Evolutionary conservation across 2,329 filamentous ascomycete species (phyloP), one percentile per base, ranked within the genome.

Genomic region (Trichoderma semiorbis): DNA sequence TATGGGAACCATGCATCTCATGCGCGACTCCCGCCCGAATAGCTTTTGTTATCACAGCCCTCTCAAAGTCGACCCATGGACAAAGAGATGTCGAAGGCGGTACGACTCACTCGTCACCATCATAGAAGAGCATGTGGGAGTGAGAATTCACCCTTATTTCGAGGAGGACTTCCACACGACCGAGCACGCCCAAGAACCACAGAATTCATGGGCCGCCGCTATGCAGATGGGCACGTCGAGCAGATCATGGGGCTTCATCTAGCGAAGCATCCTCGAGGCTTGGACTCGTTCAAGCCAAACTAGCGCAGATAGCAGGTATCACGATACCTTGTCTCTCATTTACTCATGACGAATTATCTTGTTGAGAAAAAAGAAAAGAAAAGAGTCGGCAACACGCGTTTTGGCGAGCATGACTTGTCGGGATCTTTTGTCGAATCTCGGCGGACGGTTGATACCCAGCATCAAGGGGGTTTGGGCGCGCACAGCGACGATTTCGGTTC

Each of bases 161-260:
- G 83, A 84, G 60, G 83, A 84, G 71, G 82, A 84, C 67, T 83
- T 83, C 74, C 83, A 84, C 60, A 81, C 78, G 3, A 77, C 78
- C 8, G 78, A 82, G 58, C 83, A 84, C 69, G 81, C 78, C 4
- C 76, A 77, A 7, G 81, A 83, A 24, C 72, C 80, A 6, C 78
- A 80, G 55, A 80, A 82, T 50, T 78, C 81, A 8, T 83, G 81
- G 81, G 80, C 80, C 6, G 76, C 80, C 10, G 80, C 79, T n/a
- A 78, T 82, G 73, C 69, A 78, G 55, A 76, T 79, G 75, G 74
- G 72, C 47, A 73, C 76, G 47, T 72, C 75, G 47, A 72, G 71
- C 30, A 79, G 77, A 70, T 43, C 43, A 7, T 81, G 79, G 77
- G 77, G 78, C 47, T 81, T 79, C 70, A 77, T 82, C 62, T 82